A percentile compares a stretch with the other conserved stretches of the same genome.
Conservation (phyloP, 305 asterid genomes). For the Salvia sclarea region DNA sequence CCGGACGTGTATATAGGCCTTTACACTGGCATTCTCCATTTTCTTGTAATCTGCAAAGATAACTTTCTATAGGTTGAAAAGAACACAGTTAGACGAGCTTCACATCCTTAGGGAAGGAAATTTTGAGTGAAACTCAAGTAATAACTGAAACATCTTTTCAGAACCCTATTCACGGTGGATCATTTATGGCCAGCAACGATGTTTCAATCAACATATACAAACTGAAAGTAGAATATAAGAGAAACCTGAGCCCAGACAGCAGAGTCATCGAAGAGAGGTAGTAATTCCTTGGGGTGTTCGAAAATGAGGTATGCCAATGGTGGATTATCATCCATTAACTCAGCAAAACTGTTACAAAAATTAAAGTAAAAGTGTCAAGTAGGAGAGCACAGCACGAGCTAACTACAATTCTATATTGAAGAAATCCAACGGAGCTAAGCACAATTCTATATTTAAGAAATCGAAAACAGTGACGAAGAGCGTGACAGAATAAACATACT, state of each 20-base stretch:
- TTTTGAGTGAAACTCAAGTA: background rate
- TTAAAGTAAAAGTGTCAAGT: background rate
- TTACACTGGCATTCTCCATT: constrained; percentile 64
- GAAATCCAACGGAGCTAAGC: background rate
- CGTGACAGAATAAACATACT: constrained; percentile 47
- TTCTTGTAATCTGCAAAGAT: constrained; percentile 58
- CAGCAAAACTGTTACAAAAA: constrained; percentile 59
- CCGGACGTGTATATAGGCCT: constrained; percentile 72
- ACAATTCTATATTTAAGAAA: background rate
- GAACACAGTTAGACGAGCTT: constrained; percentile 18
- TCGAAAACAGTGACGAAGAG: background rate
- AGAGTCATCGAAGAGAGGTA: constrained; percentile 68
- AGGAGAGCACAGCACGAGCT: background rate
- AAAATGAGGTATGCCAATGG: constrained; percentile 69
- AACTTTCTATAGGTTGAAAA: constrained; percentile 54
- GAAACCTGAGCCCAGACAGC: constrained; percentile 89
- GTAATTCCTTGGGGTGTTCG: constrained; percentile 67
- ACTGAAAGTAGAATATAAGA: background rate
- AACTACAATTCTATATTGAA: background rate
- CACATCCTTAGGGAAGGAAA: background rate
- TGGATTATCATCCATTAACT: constrained; percentile 76
- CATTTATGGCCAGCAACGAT: background rate
- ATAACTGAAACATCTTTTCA: too few species aligned
- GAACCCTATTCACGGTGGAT: background rate
- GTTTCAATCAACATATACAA: background rate